Evolutionary conservation across 2,329 filamentous ascomycete genomes (phyloP), one percentile per base, ranked within the genome.

Genomic region (Alternaria sp.): DNA sequence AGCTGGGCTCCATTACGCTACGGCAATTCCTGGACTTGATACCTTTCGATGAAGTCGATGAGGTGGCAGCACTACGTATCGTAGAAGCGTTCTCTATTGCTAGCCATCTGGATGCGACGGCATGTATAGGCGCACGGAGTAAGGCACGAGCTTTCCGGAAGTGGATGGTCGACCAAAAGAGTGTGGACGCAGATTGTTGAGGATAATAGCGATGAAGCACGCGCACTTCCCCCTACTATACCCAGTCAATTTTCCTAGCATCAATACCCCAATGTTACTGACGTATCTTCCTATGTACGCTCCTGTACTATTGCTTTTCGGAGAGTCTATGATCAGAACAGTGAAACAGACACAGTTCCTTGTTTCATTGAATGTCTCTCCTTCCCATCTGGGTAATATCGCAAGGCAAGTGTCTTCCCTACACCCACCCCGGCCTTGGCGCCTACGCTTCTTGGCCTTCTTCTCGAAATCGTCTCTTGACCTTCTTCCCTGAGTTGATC

Each of bases 31-130:
- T 76, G 6, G 66, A 66, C 12, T 54, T 70, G 25, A 61, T 76
- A 7, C 63, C 61, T 1, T 77, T 73, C 26, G 59, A 71, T 19
- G 44, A 60, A 5, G 19, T 58, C 10, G 62, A 58, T 9, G 55
- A 63, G 11, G 63, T 60, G 11, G 54, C 40, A 1, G 68, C 57
- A 6, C 45, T 62, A 25, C 49, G 43, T 9, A 67, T 74, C 5
- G 63, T 75, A 5, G 67, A 71, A 11, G 74, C 72, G 2, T 76
- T 75, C 55, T 71, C 65, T 30, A 63, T 62, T 19, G 74, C 71
- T 3, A 69, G 69, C 30, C 65, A 66, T 45, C 59, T 73, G 30
- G 72, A 76, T 21, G 51, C 53, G 15, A 56, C 62, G 26, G 60
- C 63, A 10, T 53, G 53, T 11, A 21, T 58, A 7, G 57, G 57